phyloP scores from a whole-genome alignment of 2,329 filamentous ascomycete genomes.

The Arachnomyces sp. region DNA sequence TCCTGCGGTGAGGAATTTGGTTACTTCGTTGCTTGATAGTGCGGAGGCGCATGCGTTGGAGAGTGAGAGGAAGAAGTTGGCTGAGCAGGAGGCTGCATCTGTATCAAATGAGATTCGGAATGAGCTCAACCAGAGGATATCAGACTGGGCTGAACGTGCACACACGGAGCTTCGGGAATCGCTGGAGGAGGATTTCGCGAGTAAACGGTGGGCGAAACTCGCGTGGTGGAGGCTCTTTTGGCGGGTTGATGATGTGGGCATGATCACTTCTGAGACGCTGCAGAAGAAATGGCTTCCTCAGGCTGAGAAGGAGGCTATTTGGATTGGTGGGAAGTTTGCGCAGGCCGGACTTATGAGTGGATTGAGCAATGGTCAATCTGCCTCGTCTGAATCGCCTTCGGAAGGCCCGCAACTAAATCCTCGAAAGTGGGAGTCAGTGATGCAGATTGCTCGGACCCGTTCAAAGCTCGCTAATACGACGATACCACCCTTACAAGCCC shows the following conservation, averaged over 20 bases:
- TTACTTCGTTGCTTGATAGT: slow-evolving; percentile 54
- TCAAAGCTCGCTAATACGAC: slow-evolving; percentile 57
- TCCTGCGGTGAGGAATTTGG: slow-evolving; percentile 55
- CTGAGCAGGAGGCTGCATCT: slow-evolving; percentile 23
- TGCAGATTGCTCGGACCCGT: slow-evolving; percentile 65
- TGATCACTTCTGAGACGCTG: slow-evolving; percentile 73
- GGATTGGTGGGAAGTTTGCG: slow-evolving; percentile 66
- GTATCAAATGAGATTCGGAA: slow-evolving; percentile 38
- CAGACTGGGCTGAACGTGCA: slow-evolving; percentile 66
- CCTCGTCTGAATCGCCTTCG: slow-evolving; percentile 5
- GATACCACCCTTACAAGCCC: slow-evolving; percentile 60
- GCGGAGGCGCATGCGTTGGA: slow-evolving; percentile 25
- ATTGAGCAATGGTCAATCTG: slow-evolving; percentile 2
- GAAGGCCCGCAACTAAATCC: background rate
- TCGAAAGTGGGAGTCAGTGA: slow-evolving; percentile 12
- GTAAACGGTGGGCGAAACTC: slow-evolving; percentile 68
- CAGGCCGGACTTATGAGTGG: slow-evolving; percentile 49
- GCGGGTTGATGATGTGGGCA: slow-evolving; percentile 83
- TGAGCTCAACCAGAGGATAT: slow-evolving; percentile 52
- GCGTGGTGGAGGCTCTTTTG: slow-evolving; percentile 95
- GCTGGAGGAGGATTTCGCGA: slow-evolving; percentile 67
- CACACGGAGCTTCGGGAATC: slow-evolving; percentile 76
- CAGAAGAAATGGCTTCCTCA: slow-evolving; percentile 65
- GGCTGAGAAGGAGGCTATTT: slow-evolving; percentile 75
- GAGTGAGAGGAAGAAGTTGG: slow-evolving; percentile 22